A percentile compares a stretch with the other conserved stretches of the same genome.
Conservation (phyloP, 495 filamentous ascomycete genomes). For the Cercophora newfieldiana region DNA sequence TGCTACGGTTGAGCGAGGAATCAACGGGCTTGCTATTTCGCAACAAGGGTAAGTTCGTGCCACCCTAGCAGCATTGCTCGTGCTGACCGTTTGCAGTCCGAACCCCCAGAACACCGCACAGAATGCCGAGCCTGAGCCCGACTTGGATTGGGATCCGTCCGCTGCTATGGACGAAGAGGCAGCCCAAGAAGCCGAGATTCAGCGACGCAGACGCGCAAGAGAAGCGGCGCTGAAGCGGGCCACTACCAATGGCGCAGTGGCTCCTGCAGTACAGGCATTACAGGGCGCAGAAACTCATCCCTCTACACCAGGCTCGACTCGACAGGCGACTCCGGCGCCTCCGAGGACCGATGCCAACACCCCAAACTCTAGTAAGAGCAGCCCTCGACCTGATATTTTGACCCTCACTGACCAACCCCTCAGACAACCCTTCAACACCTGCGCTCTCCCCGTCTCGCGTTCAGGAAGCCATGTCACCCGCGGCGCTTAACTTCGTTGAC, state of each 20-base stretch:
- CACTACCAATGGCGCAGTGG: slow-evolving; percentile 60
- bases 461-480: slow-evolving; percentile 46
- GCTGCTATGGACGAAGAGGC: slow-evolving; percentile 67
- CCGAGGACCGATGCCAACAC: slow-evolving; percentile 41
- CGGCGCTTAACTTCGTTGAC: slow-evolving; percentile 46
- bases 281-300: slow-evolving; percentile 60
- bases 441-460: slow-evolving; percentile 36
- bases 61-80: slow-evolving; percentile 1
- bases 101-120: not conserved
- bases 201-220: slow-evolving; percentile 81
- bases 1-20: slow-evolving; percentile 57
- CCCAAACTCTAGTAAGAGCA: slow-evolving; percentile 42
- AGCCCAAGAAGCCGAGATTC: slow-evolving; percentile 61
- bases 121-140: slow-evolving; percentile 28
- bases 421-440: slow-evolving; percentile 30
- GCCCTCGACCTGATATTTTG: not conserved
- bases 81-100: slow-evolving; percentile 7
- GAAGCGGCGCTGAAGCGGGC: slow-evolving; percentile 83
- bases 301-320: slow-evolving; percentile 54
- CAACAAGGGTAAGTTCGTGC: slow-evolving; percentile 22
- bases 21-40: slow-evolving; percentile 30
- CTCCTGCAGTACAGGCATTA: slow-evolving; percentile 76
- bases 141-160: slow-evolving; percentile 46
- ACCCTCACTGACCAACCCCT: slow-evolving; percentile 13
- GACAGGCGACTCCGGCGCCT: slow-evolving; percentile 39